These are phyloP conservation scores for Margaritispora aquatica DNA, from an alignment of 495 filamentous ascomycete genomes.

Conservation along the genomic window DNA sequence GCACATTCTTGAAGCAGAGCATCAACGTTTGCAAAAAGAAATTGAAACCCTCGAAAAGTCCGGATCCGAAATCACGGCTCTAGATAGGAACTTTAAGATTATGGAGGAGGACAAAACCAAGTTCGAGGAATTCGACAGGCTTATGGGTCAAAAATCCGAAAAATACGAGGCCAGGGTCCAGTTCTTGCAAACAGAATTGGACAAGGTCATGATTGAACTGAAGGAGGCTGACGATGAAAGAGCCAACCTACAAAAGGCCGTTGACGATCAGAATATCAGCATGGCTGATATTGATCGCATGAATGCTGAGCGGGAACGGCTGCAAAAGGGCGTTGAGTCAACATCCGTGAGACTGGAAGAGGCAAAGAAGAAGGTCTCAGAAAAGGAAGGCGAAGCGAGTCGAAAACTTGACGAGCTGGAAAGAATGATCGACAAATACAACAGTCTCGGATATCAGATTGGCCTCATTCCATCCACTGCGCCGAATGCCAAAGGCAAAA, in stretches of 20 bases:
- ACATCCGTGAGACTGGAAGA: conserved; percentile 72
- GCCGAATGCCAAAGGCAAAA: conserved; percentile 72
- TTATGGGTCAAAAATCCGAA: conserved; percentile 70
- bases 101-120: conserved; percentile 87
- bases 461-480: conserved; percentile 81
- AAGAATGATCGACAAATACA: conserved; percentile 78
- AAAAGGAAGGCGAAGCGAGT: conserved; percentile 78
- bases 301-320: conserved; percentile 87
- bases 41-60: conserved; percentile 84
- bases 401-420: conserved; percentile 84
- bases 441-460: conserved; percentile 87
- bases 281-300: conserved; percentile 98
- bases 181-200: conserved; percentile 71
- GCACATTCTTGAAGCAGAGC: conserved; percentile 75
- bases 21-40: conserved; percentile 68
- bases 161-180: conserved; percentile 74
- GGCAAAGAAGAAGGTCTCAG: conserved; percentile 68
- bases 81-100: conserved; percentile 79
- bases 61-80: conserved; percentile 69
- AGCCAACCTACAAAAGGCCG: conserved; percentile 67
- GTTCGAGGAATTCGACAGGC: conserved; percentile 85
- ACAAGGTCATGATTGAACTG: conserved; percentile 70
- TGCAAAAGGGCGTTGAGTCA: conserved; percentile 76
- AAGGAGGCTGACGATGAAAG: conserved; percentile 75
- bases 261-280: conserved; percentile 88